Evolutionary conservation across 2,329 filamentous ascomycete genomes (phyloP).

Genomic region (Falciphora oryzae): DNA sequence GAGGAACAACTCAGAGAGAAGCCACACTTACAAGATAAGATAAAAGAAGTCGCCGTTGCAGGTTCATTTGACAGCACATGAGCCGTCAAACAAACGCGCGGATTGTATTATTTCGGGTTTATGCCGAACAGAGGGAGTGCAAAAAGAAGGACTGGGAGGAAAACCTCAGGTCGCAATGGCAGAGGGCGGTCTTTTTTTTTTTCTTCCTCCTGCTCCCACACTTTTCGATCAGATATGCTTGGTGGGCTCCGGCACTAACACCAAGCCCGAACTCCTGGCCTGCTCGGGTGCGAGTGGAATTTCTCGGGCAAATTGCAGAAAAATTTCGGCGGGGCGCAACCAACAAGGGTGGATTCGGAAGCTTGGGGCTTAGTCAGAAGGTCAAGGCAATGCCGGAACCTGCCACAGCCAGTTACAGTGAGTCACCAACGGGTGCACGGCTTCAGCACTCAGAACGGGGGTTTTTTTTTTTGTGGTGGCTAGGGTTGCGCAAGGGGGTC

Average conservation of each 20-base stretch:
- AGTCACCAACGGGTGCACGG: background rate
- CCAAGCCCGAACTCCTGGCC: background rate
- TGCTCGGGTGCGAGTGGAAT: constrained; percentile 1
- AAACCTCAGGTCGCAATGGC: background rate
- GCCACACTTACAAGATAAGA: constrained; percentile 55
- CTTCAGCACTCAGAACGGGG: too few relatives aligned
- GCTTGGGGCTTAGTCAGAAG: constrained; percentile 8
- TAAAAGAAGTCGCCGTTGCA: constrained; percentile 63
- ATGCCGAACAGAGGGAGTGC: constrained; percentile 13
- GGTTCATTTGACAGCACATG: constrained; percentile 94
- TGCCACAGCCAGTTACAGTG: background rate
- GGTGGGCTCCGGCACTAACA: constrained; percentile 4
- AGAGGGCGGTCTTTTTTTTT: constrained; percentile 6
- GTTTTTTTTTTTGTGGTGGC: background rate
- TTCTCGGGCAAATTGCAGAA: constrained; percentile 15
- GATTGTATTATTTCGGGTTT: constrained; percentile 17
- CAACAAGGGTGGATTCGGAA: constrained; percentile 7
- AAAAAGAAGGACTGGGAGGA: constrained; percentile 7
- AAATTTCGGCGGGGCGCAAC: constrained; percentile 8
- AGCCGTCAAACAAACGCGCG: constrained; percentile 93
- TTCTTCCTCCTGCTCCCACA: background rate
- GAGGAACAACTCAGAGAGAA: background rate
- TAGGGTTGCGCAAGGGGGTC: background rate
- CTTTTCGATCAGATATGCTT: constrained; percentile 2
- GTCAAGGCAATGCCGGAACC: background rate